Base-by-base conservation (phyloP, 352 stramenopile genomes). In the Globisporangium carolinianum region DNA sequence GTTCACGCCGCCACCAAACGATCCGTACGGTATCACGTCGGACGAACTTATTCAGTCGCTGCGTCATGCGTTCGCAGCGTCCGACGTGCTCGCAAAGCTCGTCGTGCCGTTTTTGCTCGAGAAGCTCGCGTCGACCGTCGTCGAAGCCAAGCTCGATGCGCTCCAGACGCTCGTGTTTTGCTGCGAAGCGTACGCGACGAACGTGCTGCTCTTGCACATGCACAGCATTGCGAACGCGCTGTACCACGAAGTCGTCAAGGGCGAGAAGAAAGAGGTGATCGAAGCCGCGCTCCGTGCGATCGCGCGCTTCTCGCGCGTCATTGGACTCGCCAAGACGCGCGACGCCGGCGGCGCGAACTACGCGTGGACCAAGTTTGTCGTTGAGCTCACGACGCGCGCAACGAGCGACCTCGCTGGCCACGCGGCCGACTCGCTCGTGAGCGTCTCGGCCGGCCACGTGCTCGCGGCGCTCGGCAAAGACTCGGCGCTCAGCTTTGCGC, bases 21-120 rank as follows among this genome's bases (percentile, higher is more conserved):
- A 96, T 55, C 88, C 88, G 58, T 93, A 97, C 63, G 87, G 87
- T 38, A 96, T 97, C 65, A 96, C 84, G 60, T 88, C 87, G 4
- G 86, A 96, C 53, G 82, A 86, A 49, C 74, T 94, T 10, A 87
- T 90, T 41, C 46, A 80, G 61, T 94, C 83, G 50, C 71, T 96
- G 51, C 82, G 87, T 38, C 68, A 75, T 9, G 87, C 84, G 5
- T 92, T 96, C 41, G 80, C 83, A 1, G 81, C 83, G 4, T 91
- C 78, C 4, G 78, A 94, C 46, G 58, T 91, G 51, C 63, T 97
- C 32, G 83, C 86, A 2, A 76, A 81, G 38, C 79, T 93, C 47
- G 76, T 91, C 47, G 55, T 97, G 42, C 88, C 88, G 17, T 94
- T 96, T 49, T 67, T 97, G 49, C 72, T 96, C 7, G 90, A 96